Base-by-base conservation (phyloP, 1,139 yeast genomes). In the Kurtzmaniella quercitrusa region DNA sequence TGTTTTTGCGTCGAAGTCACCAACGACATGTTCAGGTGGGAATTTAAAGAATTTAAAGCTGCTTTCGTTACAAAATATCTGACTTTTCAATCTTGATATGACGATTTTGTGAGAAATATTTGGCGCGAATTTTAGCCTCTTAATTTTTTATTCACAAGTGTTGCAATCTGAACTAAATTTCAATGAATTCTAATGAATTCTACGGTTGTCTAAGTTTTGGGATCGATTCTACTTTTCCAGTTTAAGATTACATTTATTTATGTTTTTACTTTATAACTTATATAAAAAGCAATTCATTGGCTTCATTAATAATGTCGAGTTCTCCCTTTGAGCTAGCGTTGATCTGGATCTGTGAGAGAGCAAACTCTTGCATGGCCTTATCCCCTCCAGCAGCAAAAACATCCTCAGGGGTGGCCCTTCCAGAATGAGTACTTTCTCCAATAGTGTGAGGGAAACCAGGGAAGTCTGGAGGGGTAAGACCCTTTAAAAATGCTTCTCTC, bases 1-100 rank as follows among this genome's bases (percentile, higher is more conserved):
- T 55, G 60, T 43, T 63, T 70, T 43, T 65, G 70, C 40, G 57
- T 59, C 41, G 52, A 55, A n/a, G 63, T 60, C 15, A 60, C 55
- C 38, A 60, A 51, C 2, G 66, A 60, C 66, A 62, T 62, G 21
- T 33, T 9, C 21, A 22, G 7, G 26, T 22, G 11, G 26, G 26
- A 7, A 22, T n/a, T n/a, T n/a, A n/a, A n/a, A n/a, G n/a, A n/a
- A n/a, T n/a, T n/a, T n/a, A n/a, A n/a, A n/a, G n/a, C n/a, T n/a
- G n/a, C n/a, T n/a, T n/a, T n/a, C n/a, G n/a, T n/a, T n/a, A n/a
- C n/a, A n/a, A n/a, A n/a, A n/a, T n/a, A n/a, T n/a, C n/a, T n/a
- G n/a, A n/a, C n/a, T n/a, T n/a, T n/a, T n/a, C n/a, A n/a, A n/a
- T n/a, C n/a, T n/a, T n/a, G n/a, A n/a, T n/a, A n/a, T n/a, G n/a